These are phyloP conservation scores for Nepenthes gracilis DNA, from an alignment of 148 eudicot genomes.

Conservation along the genomic window DNA sequence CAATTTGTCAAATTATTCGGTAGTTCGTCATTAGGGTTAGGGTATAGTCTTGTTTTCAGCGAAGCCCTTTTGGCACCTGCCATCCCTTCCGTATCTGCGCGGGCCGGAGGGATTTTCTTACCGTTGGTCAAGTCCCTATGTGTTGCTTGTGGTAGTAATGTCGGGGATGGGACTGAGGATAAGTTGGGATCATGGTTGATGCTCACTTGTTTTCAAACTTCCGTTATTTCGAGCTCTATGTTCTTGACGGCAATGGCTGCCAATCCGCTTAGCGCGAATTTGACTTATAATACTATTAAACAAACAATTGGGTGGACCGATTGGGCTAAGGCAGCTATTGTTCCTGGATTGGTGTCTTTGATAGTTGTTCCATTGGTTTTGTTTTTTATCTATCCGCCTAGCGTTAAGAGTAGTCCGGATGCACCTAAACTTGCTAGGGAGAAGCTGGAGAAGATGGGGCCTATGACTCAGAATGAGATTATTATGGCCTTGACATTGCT, in stretches of 20 bases:
- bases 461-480: conserved; percentile 75
- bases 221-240: conserved; percentile 80
- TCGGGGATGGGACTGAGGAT: conserved; percentile 77
- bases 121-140: conserved; percentile 74
- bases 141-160: conserved; percentile 82
- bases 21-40: conserved; percentile 56
- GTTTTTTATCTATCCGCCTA: conserved; percentile 78
- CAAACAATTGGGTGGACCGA: conserved; percentile 91
- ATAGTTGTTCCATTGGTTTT: conserved; percentile 68
- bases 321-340: conserved; percentile 98
- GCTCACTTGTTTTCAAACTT: conserved; percentile 90
- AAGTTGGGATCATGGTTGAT: conserved; percentile 84
- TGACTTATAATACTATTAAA: conserved; percentile 49
- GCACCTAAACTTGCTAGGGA: conserved; percentile 84
- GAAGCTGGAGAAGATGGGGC: conserved; percentile 78
- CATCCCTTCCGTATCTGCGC: conserved; percentile 81
- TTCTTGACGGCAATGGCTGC: conserved; percentile 96
- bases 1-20: conserved; percentile 75
- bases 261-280: conserved; percentile 75
- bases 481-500: conserved; percentile 80
- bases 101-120: conserved; percentile 87
- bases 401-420: conserved; percentile 89
- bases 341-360: conserved; percentile 87
- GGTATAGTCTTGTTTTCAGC: conserved; percentile 71
- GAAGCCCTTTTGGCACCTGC: conserved; percentile 93